Evolutionary conservation across 306 rosid genomes (phyloP), one percentile per base, ranked within the genome.

Genomic region (Fagus sylvatica): DNA sequence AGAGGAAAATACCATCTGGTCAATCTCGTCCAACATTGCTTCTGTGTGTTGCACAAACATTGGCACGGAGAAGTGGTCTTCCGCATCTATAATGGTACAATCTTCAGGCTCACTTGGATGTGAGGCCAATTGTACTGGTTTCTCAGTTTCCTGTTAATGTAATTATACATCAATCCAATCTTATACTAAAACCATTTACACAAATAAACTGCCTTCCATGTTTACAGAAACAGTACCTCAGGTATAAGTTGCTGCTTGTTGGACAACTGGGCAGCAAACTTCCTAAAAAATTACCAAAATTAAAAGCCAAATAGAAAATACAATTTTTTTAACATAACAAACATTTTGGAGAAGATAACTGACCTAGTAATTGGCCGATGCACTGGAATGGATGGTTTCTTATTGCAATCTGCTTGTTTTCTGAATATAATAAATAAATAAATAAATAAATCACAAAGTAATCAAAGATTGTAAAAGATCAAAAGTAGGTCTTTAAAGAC

Each of bases 1-100:
- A 55, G 42, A 33, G 46, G 64, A 46, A 19, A 12, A 53, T 81
- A 88, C 92, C 92, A 86, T 88, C 48, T 76, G 74, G 78, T 88
- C 88, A 72, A 79, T 81, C 67, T 86, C 92, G 22, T 86, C 90
- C 67, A 88, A 59, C 83, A 88, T 81, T n/a, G 90, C 89, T 80
- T 88, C 88, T 11, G 92, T 88, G 74, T 86, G 90, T 46, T 84
- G 87, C 69, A 88, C 92, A 72, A 81, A 88, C 90, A 88, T 88
- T 37, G 92, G 90, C 57, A 81, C 87, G 6, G 80, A 62, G 7
- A 28, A 56, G 19, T 81, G 32, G 61, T 79, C 88, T 40, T 81
- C 92, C 32, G 77, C 87, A 72, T 81, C 92, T 60, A 55, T 41
- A 51, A 81, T 81, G 65, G 72, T 65, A 51, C 74, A 78, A 68